Base-by-base conservation (phyloP, 495 filamentous ascomycete species). In the Massariosphaeria phaeospora region DNA sequence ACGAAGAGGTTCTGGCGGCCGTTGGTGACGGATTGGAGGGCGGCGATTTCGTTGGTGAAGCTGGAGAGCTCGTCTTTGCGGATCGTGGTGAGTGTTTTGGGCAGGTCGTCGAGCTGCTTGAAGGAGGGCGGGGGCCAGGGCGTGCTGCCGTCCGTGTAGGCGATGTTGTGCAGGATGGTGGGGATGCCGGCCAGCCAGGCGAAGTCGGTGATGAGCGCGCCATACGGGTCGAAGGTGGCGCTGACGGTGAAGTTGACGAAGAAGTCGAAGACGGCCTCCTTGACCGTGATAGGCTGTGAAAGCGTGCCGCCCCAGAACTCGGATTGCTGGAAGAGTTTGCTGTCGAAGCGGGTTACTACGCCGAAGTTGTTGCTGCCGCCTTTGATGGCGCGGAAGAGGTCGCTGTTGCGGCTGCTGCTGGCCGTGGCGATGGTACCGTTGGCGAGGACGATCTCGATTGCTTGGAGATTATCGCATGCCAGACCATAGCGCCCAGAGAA, bases 351-450 rank as follows among this genome's bases (percentile, higher is more conserved):
- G 15, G 64, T 67, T 7, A 67, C 55, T 30, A 66, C 39, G 20
- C 59, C 63, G 49, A 66, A 65, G 39, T 66, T 67, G 55, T 65
- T 65, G n/a, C 17, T 43, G 20, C 62, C 62, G 13, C 66, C 66
- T 48, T 63, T 64, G 9, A 68, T 27, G 3, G 66, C 64, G n/a
- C 49, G 33, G 61, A 47, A 68, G 21, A 68, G 61, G 20, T 41
- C 18, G 1, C 52, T 35, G 36, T 65, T 62, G 20, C 18, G 24
- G 10, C 27, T 58, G 15, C 40, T 39, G 51, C 34, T 59, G 5
- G 61, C 64, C 10, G 64, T 58, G 15, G 52, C 47, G 29, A 65
- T 55, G 31, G 52, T 57, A 10, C 66, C 64, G 35, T 55, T 55
- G 23, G 56, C 66, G 41, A 68, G 66, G 24, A 66, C 64, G 31